These are phyloP conservation scores for Ascoidea rubescens DNA, from an alignment of 805 yeast genomes.

Conservation along the genomic window DNA sequence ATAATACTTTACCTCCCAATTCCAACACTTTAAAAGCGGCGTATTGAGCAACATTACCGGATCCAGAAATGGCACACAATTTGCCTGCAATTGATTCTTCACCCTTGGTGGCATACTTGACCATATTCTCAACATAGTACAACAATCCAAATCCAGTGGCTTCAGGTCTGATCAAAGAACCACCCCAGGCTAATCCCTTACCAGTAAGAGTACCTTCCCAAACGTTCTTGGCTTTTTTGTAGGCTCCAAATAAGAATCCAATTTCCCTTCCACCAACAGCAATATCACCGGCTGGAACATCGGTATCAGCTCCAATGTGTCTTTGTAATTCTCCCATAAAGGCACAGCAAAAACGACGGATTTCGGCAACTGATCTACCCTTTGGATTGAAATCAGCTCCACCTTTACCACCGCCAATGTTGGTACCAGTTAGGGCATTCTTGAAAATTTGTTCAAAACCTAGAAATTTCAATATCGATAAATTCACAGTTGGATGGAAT, in stretches of 20 bases:
- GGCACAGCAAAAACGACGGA: slow-evolving; percentile 91
- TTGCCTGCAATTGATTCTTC: slow-evolving; percentile 85
- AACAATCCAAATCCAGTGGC: slow-evolving; percentile 98
- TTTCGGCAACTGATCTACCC: slow-evolving; percentile 85
- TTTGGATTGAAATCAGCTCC: slow-evolving; percentile 97
- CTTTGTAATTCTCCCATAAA: slow-evolving; percentile 93
- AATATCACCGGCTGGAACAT: slow-evolving; percentile 99
- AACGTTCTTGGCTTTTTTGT: slow-evolving; percentile 78
- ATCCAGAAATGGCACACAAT: slow-evolving; percentile 92
- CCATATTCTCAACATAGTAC: slow-evolving; percentile 96
- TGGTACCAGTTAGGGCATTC: slow-evolving; percentile 92
- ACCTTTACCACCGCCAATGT: slow-evolving; percentile 99
- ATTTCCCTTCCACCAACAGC: slow-evolving; percentile 97
- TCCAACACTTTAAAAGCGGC: slow-evolving; percentile 97
- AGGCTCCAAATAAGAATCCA: slow-evolving; percentile 94
- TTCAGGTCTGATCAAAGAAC: slow-evolving; percentile 97
- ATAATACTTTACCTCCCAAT: slow-evolving; percentile 90
- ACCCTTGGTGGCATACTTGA: slow-evolving; percentile 82
- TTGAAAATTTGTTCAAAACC: slow-evolving; percentile 98
- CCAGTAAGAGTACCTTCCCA: slow-evolving; percentile 98
- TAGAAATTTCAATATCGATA: slow-evolving; percentile 87
- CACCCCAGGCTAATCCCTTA: slow-evolving; percentile 98
- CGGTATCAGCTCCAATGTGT: slow-evolving; percentile 94
- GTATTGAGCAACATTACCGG: slow-evolving; percentile 98
- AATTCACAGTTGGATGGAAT: slow-evolving; percentile 93